Base-by-base conservation (phyloP, 371 early-diverging fungal genomes). In the Mucor ambiguus region DNA sequence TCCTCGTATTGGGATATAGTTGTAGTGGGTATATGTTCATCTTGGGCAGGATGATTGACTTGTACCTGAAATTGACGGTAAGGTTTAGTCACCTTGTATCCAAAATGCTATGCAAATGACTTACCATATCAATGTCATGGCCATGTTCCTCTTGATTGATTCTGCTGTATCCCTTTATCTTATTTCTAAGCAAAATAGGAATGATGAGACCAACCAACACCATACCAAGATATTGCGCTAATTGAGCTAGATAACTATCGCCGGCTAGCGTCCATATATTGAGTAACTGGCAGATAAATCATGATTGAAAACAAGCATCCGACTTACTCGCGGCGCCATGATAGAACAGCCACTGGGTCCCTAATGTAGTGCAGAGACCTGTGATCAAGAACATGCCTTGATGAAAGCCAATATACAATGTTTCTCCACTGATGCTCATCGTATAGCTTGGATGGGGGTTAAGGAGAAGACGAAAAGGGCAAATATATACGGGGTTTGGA, bases 341-440 rank as follows among this genome's bases (percentile, higher is more conserved):
- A 68, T 89, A 89, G 58, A 87, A 85, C n/a, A 89, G 59, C 85
- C 86, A 89, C 65, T 89, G 89, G 2, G 79, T 76, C 2, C 84
- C 87, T 28, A 89, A 74, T 8, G 89, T 87, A 11, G 82, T 82
- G 59, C 73, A 80, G 18, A 89, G 69, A 4, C 89, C 89, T 22
- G 88, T 83, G 24, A 80, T 14, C 1, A 89, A 67, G 62, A 87
- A 89, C n/a, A 76, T 68, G 18, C 78, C 58, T 62, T 89, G 87
- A 58, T 89, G 85, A 58, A 73, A 69, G 12, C 79, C 41, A 26
- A 81, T 79, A 63, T 75, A 72, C 11, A 72, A 37, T 4, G 57
- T 63, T 22, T 67, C 72, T 14, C 54, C 33, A 48, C 44, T 61
- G 37, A 67, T 57, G 4, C 35, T 58, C 66, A 65, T 59, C n/a